These are phyloP conservation scores for Amanita molliuscula DNA, from an alignment of 768 basidiomycete genomes.

Conservation along the genomic window DNA sequence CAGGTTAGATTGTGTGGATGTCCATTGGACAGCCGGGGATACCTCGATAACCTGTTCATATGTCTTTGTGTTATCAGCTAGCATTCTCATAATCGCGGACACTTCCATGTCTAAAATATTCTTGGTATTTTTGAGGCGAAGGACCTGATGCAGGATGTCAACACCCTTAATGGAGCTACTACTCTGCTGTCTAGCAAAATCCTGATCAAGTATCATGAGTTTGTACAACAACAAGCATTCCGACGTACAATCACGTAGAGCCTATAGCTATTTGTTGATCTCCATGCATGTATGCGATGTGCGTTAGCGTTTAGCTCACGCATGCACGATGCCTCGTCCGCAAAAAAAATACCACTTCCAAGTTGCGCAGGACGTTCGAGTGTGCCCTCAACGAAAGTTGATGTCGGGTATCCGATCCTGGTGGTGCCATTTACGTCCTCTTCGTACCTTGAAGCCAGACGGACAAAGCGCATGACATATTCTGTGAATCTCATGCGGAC, in stretches of 20 bases:
- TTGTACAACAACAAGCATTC: slow-evolving; percentile 3
- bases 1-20: slow-evolving; percentile 1
- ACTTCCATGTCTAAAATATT: slow-evolving; percentile 66
- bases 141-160: slow-evolving; percentile 81
- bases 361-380: slow-evolving; percentile 39
- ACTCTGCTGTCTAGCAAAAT: slow-evolving; percentile 47
- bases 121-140: slow-evolving; percentile 66
- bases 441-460: slow-evolving; percentile 85
- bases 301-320: slow-evolving; percentile 71
- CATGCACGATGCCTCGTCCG: slow-evolving; percentile 53
- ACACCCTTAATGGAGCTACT: slow-evolving; percentile 63
- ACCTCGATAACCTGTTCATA: slow-evolving; percentile 93
- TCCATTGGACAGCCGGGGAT: background rate
- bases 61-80: slow-evolving; percentile 60
- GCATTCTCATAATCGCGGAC: slow-evolving; percentile 59
- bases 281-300: slow-evolving; percentile 89
- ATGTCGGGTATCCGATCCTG: slow-evolving; percentile 60
- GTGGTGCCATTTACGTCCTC: slow-evolving; percentile 74
- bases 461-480: slow-evolving; percentile 79
- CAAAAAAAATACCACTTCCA: slow-evolving; percentile 76
- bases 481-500: slow-evolving; percentile 87
- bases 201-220: slow-evolving; percentile 31
- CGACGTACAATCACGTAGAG: slow-evolving; percentile 51
- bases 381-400: slow-evolving; percentile 34
- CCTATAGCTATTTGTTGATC: slow-evolving; percentile 71